These are phyloP conservation scores for Syzygium aqueum DNA, from an alignment of 345 rosid species.

Conservation along the genomic window DNA sequence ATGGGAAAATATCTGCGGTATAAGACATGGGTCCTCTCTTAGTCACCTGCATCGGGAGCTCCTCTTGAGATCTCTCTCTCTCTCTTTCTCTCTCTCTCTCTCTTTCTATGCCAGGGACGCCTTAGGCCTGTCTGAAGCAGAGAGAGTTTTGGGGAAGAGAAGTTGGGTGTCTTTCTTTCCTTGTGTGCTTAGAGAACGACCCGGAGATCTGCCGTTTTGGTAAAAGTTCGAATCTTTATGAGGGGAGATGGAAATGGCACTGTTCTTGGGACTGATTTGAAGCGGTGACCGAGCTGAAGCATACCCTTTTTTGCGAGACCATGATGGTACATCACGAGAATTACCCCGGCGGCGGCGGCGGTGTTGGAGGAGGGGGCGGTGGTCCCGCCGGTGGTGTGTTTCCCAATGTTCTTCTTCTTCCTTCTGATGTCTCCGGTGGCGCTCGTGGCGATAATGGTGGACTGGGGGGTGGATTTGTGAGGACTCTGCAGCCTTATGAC, in stretches of 20 bases:
- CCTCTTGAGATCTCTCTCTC: background rate
- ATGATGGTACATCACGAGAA: slow-evolving; percentile 19
- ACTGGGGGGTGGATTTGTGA: slow-evolving; percentile 1
- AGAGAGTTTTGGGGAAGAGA: background rate
- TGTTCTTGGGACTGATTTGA: background rate
- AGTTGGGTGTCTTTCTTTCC: background rate
- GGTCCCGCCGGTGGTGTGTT: background rate
- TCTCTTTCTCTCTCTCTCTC: background rate
- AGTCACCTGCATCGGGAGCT: background rate
- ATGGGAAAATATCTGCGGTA: background rate
- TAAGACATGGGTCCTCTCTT: background rate
- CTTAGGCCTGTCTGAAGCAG: background rate
- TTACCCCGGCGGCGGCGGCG: background rate
- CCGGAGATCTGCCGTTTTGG: background rate
- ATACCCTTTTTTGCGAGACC: background rate
- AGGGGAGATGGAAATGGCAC: background rate
- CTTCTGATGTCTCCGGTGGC: background rate
- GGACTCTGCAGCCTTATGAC: slow-evolving; percentile 9
- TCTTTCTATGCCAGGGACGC: background rate
- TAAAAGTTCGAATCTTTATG: background rate
- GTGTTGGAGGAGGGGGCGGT: background rate
- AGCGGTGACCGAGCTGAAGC: background rate
- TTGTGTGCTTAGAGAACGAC: background rate
- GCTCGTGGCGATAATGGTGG: background rate
- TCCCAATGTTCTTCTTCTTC: background rate